phyloP scores from a whole-genome alignment of 176 grass and related monocot genomes.

The Pontederia crassipes region DNA sequence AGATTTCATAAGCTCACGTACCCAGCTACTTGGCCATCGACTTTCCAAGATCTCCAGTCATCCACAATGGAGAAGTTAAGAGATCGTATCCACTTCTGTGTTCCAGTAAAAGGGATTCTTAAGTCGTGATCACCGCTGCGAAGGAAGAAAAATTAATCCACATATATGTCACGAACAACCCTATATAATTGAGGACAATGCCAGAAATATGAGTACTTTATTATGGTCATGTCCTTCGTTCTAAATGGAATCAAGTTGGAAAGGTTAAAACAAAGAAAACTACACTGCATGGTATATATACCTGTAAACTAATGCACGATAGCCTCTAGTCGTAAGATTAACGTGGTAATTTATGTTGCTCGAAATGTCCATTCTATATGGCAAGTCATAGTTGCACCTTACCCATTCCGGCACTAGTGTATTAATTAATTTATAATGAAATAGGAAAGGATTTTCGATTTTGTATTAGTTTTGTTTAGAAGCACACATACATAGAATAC shows the following conservation, averaged over 20 bases:
- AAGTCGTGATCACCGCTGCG: conserved; percentile 52
- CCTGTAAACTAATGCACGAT: conserved; percentile 42
- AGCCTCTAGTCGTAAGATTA: conserved; percentile 38
- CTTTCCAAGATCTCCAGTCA: conserved; percentile 49
- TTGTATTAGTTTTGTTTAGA: neutral
- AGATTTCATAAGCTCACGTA: conserved; percentile 15
- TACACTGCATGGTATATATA: neutral
- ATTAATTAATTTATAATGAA: too few relatives aligned
- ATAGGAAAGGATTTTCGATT: neutral
- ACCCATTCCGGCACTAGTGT: conserved; percentile 26
- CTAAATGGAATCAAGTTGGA: too few relatives aligned
- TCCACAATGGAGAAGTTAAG: conserved; percentile 49
- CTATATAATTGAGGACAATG: too few relatives aligned
- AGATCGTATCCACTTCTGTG: conserved; percentile 47
- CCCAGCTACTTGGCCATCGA: conserved; percentile 46
- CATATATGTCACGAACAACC: neutral
- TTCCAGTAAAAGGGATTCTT: conserved; percentile 9
- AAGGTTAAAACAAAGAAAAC: too few relatives aligned
- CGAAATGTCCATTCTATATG: conserved; percentile 25
- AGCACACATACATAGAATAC: too few relatives aligned
- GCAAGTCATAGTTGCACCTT: conserved; percentile 32
- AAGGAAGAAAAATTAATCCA: neutral
- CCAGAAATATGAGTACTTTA: neutral
- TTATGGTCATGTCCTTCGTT: too few relatives aligned
- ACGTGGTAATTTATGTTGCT: conserved; percentile 47